Base-by-base conservation (phyloP, 2,329 filamentous ascomycete genomes). In the Calonectria leucothoes region DNA sequence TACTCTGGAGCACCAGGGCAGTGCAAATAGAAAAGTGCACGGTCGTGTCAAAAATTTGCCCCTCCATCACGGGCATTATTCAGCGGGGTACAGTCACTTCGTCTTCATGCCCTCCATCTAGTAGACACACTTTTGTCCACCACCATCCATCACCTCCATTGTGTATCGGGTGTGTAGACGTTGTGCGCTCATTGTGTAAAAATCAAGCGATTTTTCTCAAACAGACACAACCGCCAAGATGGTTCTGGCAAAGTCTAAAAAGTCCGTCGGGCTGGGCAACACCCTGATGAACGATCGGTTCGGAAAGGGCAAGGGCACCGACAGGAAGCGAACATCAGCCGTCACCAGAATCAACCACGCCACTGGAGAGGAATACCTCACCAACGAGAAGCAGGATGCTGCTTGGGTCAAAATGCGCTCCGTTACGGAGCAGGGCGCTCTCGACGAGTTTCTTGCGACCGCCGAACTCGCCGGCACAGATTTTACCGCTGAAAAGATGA, bases 341-440 rank as follows among this genome's bases (percentile, higher is more conserved):
- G 88, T 91, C 73, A 89, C 88, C 29, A 92, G 94, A 82, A 94
- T 95, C 76, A 92, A 95, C 84, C 92, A 96, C 81, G 89, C 91
- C 31, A 95, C 94, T 27, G 95, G 95, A 82, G 94, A 97, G 83
- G 93, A 93, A 88, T 99, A 99, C 84, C 92, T 98, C 80, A 97
- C 95, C 63, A 98, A 98, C 83, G 93, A 94, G 77, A 93, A 92
- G 79, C 93, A 97, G 83, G 96, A 98, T 87, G 97, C 96, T 42
- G 91, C 95, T 79, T 99, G 96, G 95, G 95, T 98, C 82, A 99
- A 98, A 89, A 98, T 99, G 97, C 95, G 96, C 87, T 98, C 95
- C 84, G 94, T 99, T 79, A 99, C 97, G 6, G 95, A 99, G 88
- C 97, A 99, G 86, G 96, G 94, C 78, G 96, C 96, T 55, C 92